phyloP scores from a whole-genome alignment of 768 basidiomycete genomes.

The Boletus sp. region DNA sequence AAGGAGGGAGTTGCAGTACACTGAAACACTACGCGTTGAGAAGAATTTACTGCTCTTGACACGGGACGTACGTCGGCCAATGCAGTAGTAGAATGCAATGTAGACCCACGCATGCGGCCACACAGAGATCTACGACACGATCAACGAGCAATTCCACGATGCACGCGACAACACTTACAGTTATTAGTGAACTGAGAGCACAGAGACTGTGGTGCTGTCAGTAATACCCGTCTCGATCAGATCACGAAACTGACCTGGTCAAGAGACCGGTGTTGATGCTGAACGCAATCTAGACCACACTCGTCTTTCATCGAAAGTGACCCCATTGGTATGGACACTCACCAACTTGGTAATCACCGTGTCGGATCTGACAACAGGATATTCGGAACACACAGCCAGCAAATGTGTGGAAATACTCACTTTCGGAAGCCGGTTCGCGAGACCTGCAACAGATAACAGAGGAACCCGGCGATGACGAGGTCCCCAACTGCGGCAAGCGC shows the following conservation, averaged over 20 bases:
- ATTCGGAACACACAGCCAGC: not conserved
- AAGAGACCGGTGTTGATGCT: slow-evolving; percentile 42
- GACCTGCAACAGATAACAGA: slow-evolving; percentile 30
- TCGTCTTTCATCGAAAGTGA: not conserved
- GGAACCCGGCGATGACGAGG: too few species aligned
- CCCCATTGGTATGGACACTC: not conserved
- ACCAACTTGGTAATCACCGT: slow-evolving; percentile 47
- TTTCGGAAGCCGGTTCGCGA: slow-evolving; percentile 52
- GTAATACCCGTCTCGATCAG: not conserved
- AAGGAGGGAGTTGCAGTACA: slow-evolving; percentile 58
- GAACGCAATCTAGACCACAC: slow-evolving; percentile 44
- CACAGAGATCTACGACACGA: slow-evolving; percentile 38
- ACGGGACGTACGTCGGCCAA: slow-evolving; percentile 48
- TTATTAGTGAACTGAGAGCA: slow-evolving; percentile 51
- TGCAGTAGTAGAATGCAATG: slow-evolving; percentile 57
- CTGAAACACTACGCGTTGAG: slow-evolving; percentile 25
- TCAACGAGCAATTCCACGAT: not conserved
- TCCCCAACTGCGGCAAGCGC: too few species aligned
- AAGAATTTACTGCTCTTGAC: not conserved
- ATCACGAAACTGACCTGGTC: slow-evolving; percentile 18
- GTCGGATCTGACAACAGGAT: slow-evolving; percentile 35
- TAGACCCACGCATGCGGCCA: slow-evolving; percentile 51
- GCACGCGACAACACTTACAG: slow-evolving; percentile 28
- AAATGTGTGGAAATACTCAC: slow-evolving; percentile 12
- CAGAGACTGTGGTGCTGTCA: slow-evolving; percentile 34